phyloP scores from a whole-genome alignment of 805 yeast genomes.

The Kuraishia ogatae region DNA sequence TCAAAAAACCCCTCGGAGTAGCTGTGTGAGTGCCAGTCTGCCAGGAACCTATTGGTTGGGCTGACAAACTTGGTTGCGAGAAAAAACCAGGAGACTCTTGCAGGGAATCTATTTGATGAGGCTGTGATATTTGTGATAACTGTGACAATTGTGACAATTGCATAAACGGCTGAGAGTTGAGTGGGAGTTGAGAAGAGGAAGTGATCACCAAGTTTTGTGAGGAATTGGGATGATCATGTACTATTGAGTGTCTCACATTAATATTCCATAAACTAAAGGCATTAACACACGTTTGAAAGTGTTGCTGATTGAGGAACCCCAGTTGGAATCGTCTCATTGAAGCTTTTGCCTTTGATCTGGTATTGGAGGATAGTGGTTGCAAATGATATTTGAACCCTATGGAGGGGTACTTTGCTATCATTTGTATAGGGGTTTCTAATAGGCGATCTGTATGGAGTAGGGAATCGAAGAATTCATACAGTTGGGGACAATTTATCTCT shows the following conservation, averaged over 20 bases:
- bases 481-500: background rate
- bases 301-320: background rate
- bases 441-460: background rate
- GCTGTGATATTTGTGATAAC: too few relatives aligned
- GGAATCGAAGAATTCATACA: background rate
- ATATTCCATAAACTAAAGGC: background rate
- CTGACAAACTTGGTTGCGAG: background rate
- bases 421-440: background rate
- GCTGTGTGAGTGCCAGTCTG: too few relatives aligned
- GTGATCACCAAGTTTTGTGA: background rate
- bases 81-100: background rate
- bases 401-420: background rate
- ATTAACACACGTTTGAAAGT: background rate
- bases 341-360: background rate
- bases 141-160: too few relatives aligned
- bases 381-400: background rate
- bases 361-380: background rate
- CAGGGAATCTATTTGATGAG: too few relatives aligned
- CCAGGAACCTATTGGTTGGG: too few relatives aligned
- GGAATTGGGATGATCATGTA: background rate
- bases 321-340: background rate
- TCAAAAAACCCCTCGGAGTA: too few relatives aligned
- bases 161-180: background rate
- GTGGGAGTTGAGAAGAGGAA: background rate
- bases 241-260: background rate